Evolutionary conservation across 2,329 filamentous ascomycete genomes (phyloP).

Genomic region (Stemphylium lycopersici): DNA sequence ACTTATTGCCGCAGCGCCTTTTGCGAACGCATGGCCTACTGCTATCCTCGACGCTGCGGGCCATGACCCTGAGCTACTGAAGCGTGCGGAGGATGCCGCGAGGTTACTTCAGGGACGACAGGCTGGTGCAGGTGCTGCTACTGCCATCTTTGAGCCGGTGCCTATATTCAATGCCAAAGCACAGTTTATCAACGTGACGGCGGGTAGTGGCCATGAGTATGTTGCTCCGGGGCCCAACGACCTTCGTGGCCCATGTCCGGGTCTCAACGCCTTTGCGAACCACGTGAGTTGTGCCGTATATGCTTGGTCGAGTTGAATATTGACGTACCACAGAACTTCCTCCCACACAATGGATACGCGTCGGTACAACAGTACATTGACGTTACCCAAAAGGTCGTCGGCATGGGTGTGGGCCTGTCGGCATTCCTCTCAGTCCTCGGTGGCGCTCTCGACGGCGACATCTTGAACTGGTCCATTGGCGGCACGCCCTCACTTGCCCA

Average conservation of each 20-base stretch:
- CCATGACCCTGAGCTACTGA: constrained; percentile 20
- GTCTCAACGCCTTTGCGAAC: constrained; percentile 34
- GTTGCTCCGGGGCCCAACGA: constrained; percentile 31
- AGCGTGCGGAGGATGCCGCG: constrained; percentile 23
- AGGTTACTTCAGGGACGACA: constrained; percentile 21
- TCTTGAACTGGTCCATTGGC: constrained; percentile 29
- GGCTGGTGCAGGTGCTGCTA: constrained; percentile 26
- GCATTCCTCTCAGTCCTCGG: constrained; percentile 26
- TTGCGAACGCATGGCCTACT: constrained; percentile 28
- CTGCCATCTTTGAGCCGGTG: constrained; percentile 27
- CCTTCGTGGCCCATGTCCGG: constrained; percentile 33
- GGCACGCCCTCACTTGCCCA: constrained; percentile 29
- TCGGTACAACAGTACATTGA: constrained; percentile 30
- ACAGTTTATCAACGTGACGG: constrained; percentile 26
- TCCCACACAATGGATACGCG: constrained; percentile 31
- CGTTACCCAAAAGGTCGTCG: constrained; percentile 25
- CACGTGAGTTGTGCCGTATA: constrained; percentile 18
- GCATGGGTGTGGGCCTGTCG: constrained; percentile 25
- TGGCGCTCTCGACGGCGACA: constrained; percentile 28
- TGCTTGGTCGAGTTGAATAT: neutral
- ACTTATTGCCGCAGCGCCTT: constrained; percentile 15
- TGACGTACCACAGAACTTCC: constrained; percentile 19
- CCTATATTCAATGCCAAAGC: constrained; percentile 27
- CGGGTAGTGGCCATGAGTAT: constrained; percentile 31
- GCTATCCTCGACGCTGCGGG: constrained; percentile 31